Base-by-base conservation (phyloP, 1,139 yeast genomes). In the Diutina mesorugosa region DNA sequence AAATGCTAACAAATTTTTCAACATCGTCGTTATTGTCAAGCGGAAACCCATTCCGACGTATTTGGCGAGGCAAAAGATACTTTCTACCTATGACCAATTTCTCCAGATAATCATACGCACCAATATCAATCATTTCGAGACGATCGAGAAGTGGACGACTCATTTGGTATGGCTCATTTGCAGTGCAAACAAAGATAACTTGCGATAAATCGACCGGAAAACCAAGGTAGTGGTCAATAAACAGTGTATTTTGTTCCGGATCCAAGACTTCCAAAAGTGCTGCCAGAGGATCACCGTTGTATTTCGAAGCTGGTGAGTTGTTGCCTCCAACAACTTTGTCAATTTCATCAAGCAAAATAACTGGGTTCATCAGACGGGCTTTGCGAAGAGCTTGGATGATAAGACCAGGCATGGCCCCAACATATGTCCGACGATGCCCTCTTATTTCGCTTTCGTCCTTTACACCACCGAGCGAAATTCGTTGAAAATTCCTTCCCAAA, bases 341-440 rank as follows among this genome's bases (percentile, higher is more conserved):
- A 60, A 90, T 85, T 68, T 90, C 97, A 69, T 90, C 97, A 57
- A 90, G 74, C 57, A 90, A 73, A 59, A 90, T 87, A n/a, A 90
- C 88, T 0, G 97, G 97, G 65, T 90, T 90, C 86, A 85, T 85
- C 0, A 88, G 79, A 47, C 90, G 81, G 0, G 91, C 82, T 64
- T 87, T 87, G 59, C 95, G 78, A 57, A 90, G 72, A 0, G 95
- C 87, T 70, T 87, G 95, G 32, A 89, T 78, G 28, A 90, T 74
- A 50, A 88, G 78, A 6, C 97, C 97, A 0, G 97, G 96, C 87
- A 90, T 85, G 2, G 97, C 91, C 3, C 97, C 97, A 52, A 90
- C 95, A 67, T 90, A 90, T 0, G 97, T 90, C 65, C 97, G 77
- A 67, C 97, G 77, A 67, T 90, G 97, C 2, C 97, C 97, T 64